Percentiles rank a stretch among this genome's conserved stretches.
Evolutionary conservation across 805 yeast genomes (phyloP).

Genomic region (Candida namnaoensis): DNA sequence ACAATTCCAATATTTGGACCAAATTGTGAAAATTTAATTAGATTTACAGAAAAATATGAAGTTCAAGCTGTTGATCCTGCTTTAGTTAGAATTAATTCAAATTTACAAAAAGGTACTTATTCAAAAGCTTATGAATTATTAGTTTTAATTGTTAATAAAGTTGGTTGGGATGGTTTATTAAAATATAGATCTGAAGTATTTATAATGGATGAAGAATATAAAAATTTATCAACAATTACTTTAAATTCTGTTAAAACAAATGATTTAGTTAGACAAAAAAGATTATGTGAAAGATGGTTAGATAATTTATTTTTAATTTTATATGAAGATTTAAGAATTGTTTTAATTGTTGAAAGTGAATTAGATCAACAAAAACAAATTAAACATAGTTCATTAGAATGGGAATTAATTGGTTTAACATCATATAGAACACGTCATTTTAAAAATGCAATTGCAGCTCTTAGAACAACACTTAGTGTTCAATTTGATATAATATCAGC

Average conservation of each 20-base stretch:
- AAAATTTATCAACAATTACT: constrained; percentile 19
- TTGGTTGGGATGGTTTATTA: constrained; percentile 81
- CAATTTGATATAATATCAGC: constrained; percentile 59
- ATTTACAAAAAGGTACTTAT: constrained; percentile 43
- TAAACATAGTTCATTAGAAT: constrained; percentile 57
- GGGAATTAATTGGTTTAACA: constrained; percentile 64
- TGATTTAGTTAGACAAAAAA: constrained; percentile 22
- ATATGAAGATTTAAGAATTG: constrained; percentile 51
- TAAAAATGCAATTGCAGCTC: constrained; percentile 41
- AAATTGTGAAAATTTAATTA: constrained; percentile 16
- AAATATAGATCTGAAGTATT: constrained; percentile 61
- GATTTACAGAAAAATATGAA: constrained; percentile 18
- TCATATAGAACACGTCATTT: constrained; percentile 38
- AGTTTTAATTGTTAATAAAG: constrained; percentile 52
- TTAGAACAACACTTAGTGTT: constrained; percentile 43
- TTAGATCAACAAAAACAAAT: constrained; percentile 13
- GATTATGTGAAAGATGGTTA: constrained; percentile 71
- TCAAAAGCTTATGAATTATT: constrained; percentile 59
- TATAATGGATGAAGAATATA: constrained; percentile 72
- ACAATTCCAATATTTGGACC: constrained; percentile 15
- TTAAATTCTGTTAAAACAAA: constrained; percentile 4
- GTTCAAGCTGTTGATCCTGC: constrained; percentile 37
- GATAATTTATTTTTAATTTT: constrained; percentile 65
- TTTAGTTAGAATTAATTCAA: constrained; percentile 41
- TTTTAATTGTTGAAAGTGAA: constrained; percentile 23